A percentile compares a stretch with the other conserved stretches of the same genome.
phyloP scores from a whole-genome alignment of 768 basidiomycete species.

The Boletus tomentosulus region DNA sequence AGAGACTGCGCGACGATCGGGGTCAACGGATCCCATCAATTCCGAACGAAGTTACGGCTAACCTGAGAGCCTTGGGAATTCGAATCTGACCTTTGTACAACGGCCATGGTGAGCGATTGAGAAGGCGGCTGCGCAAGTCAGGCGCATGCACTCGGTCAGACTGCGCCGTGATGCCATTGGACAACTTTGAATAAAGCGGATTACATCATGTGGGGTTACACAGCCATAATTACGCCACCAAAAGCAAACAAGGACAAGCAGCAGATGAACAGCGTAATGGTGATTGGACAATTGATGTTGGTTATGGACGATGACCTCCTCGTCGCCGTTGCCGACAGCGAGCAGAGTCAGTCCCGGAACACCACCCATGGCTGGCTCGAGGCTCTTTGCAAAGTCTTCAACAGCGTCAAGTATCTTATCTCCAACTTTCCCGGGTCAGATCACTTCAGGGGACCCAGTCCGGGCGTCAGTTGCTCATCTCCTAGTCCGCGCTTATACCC shows the following conservation, averaged over 20 bases:
- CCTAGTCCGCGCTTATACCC: conserved; percentile 57
- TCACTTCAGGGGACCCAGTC: conserved; percentile 40
- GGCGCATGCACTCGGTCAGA: background rate
- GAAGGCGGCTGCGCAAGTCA: background rate
- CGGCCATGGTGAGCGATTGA: conserved; percentile 4
- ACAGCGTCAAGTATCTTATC: conserved; percentile 34
- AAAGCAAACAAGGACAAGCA: conserved; percentile 18
- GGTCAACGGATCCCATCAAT: background rate
- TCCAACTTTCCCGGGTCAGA: conserved; percentile 29
- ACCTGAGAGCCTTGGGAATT: conserved; percentile 9
- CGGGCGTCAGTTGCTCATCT: conserved; percentile 66
- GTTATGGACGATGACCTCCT: conserved; percentile 32
- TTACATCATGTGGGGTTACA: background rate
- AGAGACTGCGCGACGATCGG: conserved; percentile 10
- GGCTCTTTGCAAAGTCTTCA: conserved; percentile 29
- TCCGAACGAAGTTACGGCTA: background rate
- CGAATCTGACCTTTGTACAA: background rate
- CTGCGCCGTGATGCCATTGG: background rate
- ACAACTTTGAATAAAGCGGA: background rate
- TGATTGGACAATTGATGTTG: conserved; percentile 9
- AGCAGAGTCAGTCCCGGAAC: conserved; percentile 28
- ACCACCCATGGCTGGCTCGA: conserved; percentile 27
- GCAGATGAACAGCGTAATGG: background rate
- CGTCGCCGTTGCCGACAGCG: conserved; percentile 29
- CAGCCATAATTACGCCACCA: conserved; percentile 18